A percentile compares a stretch with the other conserved stretches of the same genome.
These are phyloP conservation scores for Bipolaris victoriae DNA, from an alignment of 2,329 filamentous ascomycete genomes.

Conservation along the genomic window DNA sequence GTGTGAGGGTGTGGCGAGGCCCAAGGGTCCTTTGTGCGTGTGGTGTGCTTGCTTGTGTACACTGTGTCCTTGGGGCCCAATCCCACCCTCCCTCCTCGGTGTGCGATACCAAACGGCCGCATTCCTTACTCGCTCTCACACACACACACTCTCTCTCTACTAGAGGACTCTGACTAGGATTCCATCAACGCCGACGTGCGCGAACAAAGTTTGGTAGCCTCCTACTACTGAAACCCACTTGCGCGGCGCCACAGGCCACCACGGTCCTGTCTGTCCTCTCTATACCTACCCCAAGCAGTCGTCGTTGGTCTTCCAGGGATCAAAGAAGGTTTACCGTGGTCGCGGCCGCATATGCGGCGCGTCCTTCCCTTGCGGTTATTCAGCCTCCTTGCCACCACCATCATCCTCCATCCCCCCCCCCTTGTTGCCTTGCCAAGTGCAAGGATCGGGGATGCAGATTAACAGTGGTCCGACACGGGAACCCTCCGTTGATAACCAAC, in stretches of 20 bases:
- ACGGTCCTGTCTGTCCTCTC: neutral
- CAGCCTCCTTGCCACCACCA: constrained; percentile 19
- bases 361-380: constrained; percentile 25
- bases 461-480: constrained; percentile 11
- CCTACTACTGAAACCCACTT: neutral
- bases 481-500: constrained; percentile 15
- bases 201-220: neutral
- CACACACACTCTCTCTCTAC: neutral
- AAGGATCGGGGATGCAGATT: constrained; percentile 15
- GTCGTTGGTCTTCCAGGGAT: neutral
- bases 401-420: constrained; percentile 7
- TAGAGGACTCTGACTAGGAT: neutral
- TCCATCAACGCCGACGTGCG: neutral
- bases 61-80: neutral
- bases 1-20: neutral
- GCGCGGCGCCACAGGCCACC: neutral
- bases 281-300: neutral
- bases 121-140: no score
- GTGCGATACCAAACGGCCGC: no score
- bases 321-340: neutral
- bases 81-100: neutral
- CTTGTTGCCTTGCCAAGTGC: neutral
- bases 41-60: no score
- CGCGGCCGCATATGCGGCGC: constrained; percentile 30
- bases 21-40: neutral